Evolutionary conservation across 129 eudicot species (phyloP).

Genomic region (Flaveria bidentis): DNA sequence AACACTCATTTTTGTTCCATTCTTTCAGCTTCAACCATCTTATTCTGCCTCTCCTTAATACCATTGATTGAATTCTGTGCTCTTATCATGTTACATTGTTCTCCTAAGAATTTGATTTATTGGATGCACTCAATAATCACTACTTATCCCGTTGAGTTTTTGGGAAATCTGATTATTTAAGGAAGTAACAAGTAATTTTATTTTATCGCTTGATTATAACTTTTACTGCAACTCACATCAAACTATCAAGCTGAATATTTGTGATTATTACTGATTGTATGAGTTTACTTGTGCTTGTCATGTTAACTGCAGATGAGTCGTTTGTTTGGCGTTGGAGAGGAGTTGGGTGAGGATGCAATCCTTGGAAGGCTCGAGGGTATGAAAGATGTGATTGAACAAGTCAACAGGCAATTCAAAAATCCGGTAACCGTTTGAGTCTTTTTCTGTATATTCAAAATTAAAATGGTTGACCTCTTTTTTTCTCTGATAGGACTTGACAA

Average conservation of each 20-base stretch:
- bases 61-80: not conserved
- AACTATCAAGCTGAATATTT: not conserved
- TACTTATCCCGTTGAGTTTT: not conserved
- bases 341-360: constrained; percentile 85
- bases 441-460: not conserved
- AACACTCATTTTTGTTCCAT: not conserved
- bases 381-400: constrained; percentile 92
- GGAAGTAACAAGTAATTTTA: not conserved
- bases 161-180: not conserved
- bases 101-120: not conserved
- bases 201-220: not conserved
- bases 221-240: not conserved
- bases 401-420: constrained; percentile 90
- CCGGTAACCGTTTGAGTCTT: constrained; percentile 51
- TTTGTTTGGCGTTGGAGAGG: constrained; percentile 82
- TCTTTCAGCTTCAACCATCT: not conserved
- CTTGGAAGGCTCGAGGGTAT: constrained; percentile 95
- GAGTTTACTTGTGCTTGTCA: constrained; percentile 3
- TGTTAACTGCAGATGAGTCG: constrained; percentile 77
- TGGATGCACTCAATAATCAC: not conserved
- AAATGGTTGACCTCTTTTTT: constrained; percentile 17
- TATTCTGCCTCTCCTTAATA: no score
- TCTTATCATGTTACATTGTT: not conserved
- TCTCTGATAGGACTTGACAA: constrained; percentile 74
- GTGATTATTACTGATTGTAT: not conserved